phyloP scores from a whole-genome alignment of 2,329 filamentous ascomycete genomes.

The Neurospora sp. region DNA sequence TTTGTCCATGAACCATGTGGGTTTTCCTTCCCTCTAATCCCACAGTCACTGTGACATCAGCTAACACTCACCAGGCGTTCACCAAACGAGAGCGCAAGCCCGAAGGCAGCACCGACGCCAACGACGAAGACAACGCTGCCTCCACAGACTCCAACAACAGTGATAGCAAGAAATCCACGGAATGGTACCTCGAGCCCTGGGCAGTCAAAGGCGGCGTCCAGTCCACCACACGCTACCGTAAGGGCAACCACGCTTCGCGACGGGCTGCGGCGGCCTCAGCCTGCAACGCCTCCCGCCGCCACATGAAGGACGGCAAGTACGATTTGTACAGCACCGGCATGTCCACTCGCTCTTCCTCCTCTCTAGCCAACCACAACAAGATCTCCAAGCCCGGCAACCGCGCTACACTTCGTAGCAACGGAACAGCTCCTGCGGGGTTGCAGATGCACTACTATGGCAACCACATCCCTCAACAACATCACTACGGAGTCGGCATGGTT shows the following conservation, averaged over 20 bases:
- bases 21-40: background rate
- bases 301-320: background rate
- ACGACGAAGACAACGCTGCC: background rate
- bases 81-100: slow-evolving; percentile 32
- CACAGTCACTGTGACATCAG: background rate
- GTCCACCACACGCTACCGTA: slow-evolving; percentile 75
- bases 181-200: slow-evolving; percentile 68
- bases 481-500: background rate
- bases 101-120: background rate
- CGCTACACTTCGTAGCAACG: background rate
- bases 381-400: background rate
- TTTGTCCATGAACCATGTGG: slow-evolving; percentile 86
- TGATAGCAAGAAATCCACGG: slow-evolving; percentile 50
- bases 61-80: slow-evolving; percentile 14
- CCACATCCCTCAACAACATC: background rate
- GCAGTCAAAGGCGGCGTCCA: slow-evolving; percentile 60
- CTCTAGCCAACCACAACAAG: background rate
- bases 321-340: background rate
- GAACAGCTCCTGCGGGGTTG: background rate
- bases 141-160: background rate
- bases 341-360: background rate
- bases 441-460: background rate
- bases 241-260: slow-evolving; percentile 25
- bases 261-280: background rate
- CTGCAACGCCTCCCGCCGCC: background rate